Percentiles rank a stretch among this genome's conserved stretches.
Conservation (phyloP, 768 basidiomycete species). For the Rhizopogon roseolus region DNA sequence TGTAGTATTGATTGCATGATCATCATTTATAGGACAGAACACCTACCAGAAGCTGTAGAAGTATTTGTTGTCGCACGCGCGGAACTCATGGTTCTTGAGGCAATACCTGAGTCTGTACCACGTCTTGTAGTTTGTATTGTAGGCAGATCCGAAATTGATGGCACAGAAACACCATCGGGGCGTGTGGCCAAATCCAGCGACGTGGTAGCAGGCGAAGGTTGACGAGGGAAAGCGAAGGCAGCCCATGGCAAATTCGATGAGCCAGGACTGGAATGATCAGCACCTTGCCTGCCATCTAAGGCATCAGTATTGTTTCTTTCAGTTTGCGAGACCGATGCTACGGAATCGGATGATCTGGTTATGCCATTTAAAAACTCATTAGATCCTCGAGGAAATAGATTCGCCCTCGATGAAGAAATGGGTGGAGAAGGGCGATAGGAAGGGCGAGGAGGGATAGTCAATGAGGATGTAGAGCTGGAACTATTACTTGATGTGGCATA, state of each 20-base stretch:
- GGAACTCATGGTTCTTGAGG: neutral
- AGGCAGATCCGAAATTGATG: neutral
- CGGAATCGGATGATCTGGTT: neutral
- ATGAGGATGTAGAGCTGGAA: neutral
- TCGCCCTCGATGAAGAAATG: conserved; percentile 4
- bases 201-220: neutral
- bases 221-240: neutral
- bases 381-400: neutral
- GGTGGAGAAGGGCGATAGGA: conserved; percentile 16
- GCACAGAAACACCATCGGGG: neutral
- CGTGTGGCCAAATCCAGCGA: neutral
- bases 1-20: neutral
- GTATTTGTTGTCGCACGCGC: neutral
- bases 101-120: neutral
- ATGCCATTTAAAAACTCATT: neutral
- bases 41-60: neutral
- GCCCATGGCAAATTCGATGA: neutral
- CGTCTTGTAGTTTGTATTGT: neutral
- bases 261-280: neutral
- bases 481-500: neutral
- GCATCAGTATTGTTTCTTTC: neutral
- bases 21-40: neutral
- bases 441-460: conserved; percentile 7
- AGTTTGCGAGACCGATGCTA: neutral
- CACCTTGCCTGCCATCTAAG: neutral